Conservation (phyloP, 805 yeast species). For the Starmerella powellii region DNA sequence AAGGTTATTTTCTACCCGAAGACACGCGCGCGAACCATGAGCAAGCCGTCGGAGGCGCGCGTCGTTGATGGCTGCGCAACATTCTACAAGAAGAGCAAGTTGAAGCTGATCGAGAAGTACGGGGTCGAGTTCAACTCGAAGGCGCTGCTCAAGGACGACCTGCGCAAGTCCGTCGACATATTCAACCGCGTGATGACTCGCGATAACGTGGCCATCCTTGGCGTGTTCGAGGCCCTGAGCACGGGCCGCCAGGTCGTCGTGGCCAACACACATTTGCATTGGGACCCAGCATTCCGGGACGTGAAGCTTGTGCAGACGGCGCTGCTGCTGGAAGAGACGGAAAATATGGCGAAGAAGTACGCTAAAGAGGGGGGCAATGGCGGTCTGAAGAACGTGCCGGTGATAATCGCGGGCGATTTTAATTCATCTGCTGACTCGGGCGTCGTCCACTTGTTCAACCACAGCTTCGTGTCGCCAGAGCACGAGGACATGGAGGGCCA, state of each 20-base stretch:
- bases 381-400: conserved; percentile 47
- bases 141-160: conserved; percentile 45
- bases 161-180: conserved; percentile 85
- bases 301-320: conserved; percentile 95
- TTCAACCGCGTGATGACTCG: conserved; percentile 93
- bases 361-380: conserved; percentile 29
- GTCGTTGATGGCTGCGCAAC: conserved; percentile 98
- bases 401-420: conserved; percentile 88
- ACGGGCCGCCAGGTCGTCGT: conserved; percentile 63
- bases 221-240: conserved; percentile 57
- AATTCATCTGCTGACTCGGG: conserved; percentile 81
- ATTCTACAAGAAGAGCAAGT: conserved; percentile 59
- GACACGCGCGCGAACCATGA: conserved; percentile 86
- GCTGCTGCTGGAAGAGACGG: conserved; percentile 77
- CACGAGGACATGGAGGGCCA: conserved; percentile 76
- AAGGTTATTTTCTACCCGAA: conserved; percentile 73
- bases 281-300: conserved; percentile 96
- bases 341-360: conserved; percentile 44
- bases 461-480: conserved; percentile 56
- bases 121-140: conserved; percentile 62
- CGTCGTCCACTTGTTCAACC: conserved; percentile 77
- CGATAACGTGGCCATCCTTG: conserved; percentile 78
- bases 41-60: conserved; percentile 54
- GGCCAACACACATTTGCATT: conserved; percentile 89
- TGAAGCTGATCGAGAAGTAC: conserved; percentile 57